Percentiles rank a stretch among this genome's conserved stretches.
Evolutionary conservation across 108 stramenopile genomes (phyloP).

Genomic region (Aureococcus anophagefferens): DNA sequence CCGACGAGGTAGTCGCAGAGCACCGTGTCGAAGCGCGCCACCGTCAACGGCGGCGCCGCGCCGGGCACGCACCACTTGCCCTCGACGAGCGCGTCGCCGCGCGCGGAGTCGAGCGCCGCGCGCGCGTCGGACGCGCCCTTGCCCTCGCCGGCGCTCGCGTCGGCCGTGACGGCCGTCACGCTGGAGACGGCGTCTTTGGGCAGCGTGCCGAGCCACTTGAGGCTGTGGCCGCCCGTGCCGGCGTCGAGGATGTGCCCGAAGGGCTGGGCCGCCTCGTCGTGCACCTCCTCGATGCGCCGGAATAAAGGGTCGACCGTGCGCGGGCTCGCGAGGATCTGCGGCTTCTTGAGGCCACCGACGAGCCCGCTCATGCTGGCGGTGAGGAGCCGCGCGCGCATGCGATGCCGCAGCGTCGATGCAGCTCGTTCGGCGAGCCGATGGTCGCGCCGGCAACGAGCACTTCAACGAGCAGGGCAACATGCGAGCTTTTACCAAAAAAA

Average conservation of each 20-base stretch:
- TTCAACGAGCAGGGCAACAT: too few species aligned
- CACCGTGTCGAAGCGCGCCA: neutral
- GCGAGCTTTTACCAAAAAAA: too few species aligned
- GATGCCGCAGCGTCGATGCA: too few species aligned
- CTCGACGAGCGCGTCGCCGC: constrained; percentile 3
- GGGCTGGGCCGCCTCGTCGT: neutral
- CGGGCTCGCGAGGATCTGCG: neutral
- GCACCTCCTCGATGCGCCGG: neutral
- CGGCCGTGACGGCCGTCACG: neutral
- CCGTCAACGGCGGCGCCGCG: neutral
- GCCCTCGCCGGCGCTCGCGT: neutral
- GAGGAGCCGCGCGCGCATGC: too few species aligned
- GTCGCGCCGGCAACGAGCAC: too few species aligned
- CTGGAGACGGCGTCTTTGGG: neutral
- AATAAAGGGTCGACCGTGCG: neutral
- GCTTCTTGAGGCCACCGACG: too few species aligned
- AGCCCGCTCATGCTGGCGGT: too few species aligned
- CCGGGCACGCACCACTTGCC: neutral
- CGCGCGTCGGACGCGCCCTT: neutral
- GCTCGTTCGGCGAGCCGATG: too few species aligned
- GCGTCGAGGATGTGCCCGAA: neutral
- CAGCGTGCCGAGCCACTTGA: neutral
- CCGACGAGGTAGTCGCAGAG: neutral
- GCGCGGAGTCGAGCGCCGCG: neutral
- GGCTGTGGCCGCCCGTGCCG: neutral